Percentiles rank a stretch among this genome's conserved stretches.
phyloP scores from a whole-genome alignment of 2,329 filamentous ascomycete genomes.

The Thelonectria rubi region DNA sequence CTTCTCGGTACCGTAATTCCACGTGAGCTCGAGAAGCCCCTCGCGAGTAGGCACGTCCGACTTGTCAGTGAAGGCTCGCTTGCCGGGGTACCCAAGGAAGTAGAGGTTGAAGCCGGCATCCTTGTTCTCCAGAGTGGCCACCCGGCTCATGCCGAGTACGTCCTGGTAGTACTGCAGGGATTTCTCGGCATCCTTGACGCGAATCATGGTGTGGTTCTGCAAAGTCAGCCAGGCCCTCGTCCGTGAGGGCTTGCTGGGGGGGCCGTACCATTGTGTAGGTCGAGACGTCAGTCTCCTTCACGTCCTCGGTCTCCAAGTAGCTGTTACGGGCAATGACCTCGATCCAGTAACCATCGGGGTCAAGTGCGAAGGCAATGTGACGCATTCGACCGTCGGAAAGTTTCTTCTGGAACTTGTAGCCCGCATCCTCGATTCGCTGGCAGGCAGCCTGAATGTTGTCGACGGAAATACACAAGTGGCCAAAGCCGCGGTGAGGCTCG shows the following conservation, averaged over 20 bases:
- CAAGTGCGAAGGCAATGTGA: slow-evolving; percentile 88
- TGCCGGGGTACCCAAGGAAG: slow-evolving; percentile 82
- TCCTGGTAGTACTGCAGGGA: slow-evolving; percentile 86
- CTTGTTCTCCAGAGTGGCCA: slow-evolving; percentile 76
- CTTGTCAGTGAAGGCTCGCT: slow-evolving; percentile 61
- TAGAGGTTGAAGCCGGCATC: slow-evolving; percentile 86
- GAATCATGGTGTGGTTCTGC: slow-evolving; percentile 92
- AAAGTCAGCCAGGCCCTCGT: slow-evolving; percentile 13
- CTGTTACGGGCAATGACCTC: slow-evolving; percentile 80
- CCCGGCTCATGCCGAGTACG: slow-evolving; percentile 84
- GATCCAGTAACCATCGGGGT: slow-evolving; percentile 89
- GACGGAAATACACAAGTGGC: slow-evolving; percentile 85
- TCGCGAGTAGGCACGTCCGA: slow-evolving; percentile 73
- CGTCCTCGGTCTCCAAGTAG: slow-evolving; percentile 75
- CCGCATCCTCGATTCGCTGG: slow-evolving; percentile 86
- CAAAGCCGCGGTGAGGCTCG: slow-evolving; percentile 86
- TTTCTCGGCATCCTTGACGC: slow-evolving; percentile 82
- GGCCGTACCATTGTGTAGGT: slow-evolving; percentile 75
- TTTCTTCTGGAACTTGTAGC: slow-evolving; percentile 96
- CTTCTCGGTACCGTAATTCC: slow-evolving; percentile 86
- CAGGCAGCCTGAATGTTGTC: slow-evolving; percentile 91
- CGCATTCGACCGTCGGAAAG: slow-evolving; percentile 87
- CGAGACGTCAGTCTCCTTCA: slow-evolving; percentile 75
- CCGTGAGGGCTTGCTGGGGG: background rate
- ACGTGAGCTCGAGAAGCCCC: slow-evolving; percentile 89